Conservation (phyloP, 176 grass and related monocot species). For the Coix lacrymajobi region DNA sequence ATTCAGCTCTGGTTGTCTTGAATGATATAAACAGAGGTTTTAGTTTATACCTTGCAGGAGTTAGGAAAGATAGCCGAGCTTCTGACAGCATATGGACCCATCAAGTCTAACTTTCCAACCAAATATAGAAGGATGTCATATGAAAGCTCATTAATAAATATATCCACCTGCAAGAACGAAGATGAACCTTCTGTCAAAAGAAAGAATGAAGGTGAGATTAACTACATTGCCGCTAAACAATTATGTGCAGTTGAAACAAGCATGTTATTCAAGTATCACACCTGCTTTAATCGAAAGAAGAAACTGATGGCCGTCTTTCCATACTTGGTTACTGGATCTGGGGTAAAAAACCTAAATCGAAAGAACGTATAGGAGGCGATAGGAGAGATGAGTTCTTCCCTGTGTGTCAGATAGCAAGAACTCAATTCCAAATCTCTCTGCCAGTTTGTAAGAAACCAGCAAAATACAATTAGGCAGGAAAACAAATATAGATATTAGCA, state of each 20-base stretch:
- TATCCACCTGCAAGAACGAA: constrained; percentile 64
- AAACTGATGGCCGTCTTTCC: constrained; percentile 33
- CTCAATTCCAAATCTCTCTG: constrained; percentile 17
- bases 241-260: background rate
- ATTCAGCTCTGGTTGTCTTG: background rate
- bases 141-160: constrained; percentile 71
- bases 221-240: constrained; percentile 10
- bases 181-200: constrained; percentile 5
- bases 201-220: constrained; percentile 27
- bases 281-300: constrained; percentile 66
- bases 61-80: constrained; percentile 76
- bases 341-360: constrained; percentile 41
- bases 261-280: constrained; percentile 22
- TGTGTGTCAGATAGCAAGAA: constrained; percentile 44
- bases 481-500: constrained; percentile 13
- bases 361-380: constrained; percentile 60
- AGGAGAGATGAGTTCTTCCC: constrained; percentile 71
- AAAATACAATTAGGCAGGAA: constrained; percentile 12
- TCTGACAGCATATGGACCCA: constrained; percentile 82
- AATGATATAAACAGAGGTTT: background rate
- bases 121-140: constrained; percentile 77
- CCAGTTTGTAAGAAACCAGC: background rate
- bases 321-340: constrained; percentile 30
- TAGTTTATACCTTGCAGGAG: constrained; percentile 69
- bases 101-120: constrained; percentile 61